A percentile compares a stretch with the other conserved stretches of the same genome.
Evolutionary conservation across 352 stramenopile genomes (phyloP).

Genomic region (Phytophthora sp.): DNA sequence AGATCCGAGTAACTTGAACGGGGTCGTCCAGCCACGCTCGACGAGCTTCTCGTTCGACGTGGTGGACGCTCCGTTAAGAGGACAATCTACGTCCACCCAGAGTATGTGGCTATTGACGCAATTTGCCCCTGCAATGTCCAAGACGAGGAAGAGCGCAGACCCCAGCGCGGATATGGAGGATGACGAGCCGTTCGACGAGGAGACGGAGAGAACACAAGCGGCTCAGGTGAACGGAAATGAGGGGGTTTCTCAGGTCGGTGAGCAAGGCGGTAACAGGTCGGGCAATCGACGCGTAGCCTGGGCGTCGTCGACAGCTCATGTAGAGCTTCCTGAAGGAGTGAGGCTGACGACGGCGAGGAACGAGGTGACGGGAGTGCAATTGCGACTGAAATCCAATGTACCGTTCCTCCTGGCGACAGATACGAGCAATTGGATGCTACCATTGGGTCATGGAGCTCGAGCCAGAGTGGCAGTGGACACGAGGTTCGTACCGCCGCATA

Average conservation of each 20-base stretch:
- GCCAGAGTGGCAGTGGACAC: constrained; percentile 60
- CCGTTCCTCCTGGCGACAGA: constrained; percentile 62
- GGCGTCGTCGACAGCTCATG: constrained; percentile 34
- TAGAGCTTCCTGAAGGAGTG: constrained; percentile 46
- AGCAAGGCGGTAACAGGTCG: neutral
- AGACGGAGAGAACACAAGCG: constrained; percentile 26
- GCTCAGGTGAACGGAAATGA: neutral
- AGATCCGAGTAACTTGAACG: neutral
- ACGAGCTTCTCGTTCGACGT: constrained; percentile 38
- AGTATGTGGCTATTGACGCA: constrained; percentile 57
- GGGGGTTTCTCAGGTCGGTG: constrained; percentile 7
- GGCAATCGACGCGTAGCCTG: constrained; percentile 41
- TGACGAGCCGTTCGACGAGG: constrained; percentile 46
- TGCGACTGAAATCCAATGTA: constrained; percentile 62
- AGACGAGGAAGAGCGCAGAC: constrained; percentile 38
- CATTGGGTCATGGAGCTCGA: constrained; percentile 63
- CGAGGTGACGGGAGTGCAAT: constrained; percentile 63
- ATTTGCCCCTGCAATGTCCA: constrained; percentile 63
- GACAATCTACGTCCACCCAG: neutral
- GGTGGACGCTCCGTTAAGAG: constrained; percentile 17
- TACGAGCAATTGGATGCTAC: constrained; percentile 59
- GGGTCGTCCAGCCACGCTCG: constrained; percentile 1
- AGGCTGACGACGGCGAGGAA: constrained; percentile 55
- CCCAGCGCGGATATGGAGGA: constrained; percentile 48
- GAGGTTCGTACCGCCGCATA: constrained; percentile 55